A percentile compares a stretch with the other conserved stretches of the same genome.
phyloP scores from a whole-genome alignment of 805 yeast species.

The Cyberlindnera samutprakarnensis region DNA sequence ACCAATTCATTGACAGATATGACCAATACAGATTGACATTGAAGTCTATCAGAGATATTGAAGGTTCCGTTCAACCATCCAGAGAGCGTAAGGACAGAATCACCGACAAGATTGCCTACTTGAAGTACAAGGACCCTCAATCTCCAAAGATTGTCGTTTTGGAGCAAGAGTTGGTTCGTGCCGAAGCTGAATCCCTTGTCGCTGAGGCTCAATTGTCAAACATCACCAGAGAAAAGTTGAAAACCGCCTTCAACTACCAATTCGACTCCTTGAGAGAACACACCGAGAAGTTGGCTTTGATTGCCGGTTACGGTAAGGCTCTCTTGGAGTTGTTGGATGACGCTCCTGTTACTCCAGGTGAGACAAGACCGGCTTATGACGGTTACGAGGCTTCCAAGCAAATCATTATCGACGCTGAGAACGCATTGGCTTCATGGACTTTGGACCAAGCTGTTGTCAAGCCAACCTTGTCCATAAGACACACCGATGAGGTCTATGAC shows the following conservation, averaged over 20 bases:
- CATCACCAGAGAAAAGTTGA: slow-evolving; percentile 80
- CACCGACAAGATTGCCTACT: slow-evolving; percentile 76
- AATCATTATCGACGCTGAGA: slow-evolving; percentile 79
- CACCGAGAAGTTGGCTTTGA: slow-evolving; percentile 77
- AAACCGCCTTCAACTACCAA: slow-evolving; percentile 77
- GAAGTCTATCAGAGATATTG: slow-evolving; percentile 77
- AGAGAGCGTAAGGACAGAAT: slow-evolving; percentile 81
- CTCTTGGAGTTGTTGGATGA: slow-evolving; percentile 76
- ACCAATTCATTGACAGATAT: slow-evolving; percentile 77
- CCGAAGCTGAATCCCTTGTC: slow-evolving; percentile 85
- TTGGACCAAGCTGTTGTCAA: slow-evolving; percentile 74
- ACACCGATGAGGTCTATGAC: slow-evolving; percentile 45
- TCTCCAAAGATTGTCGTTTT: slow-evolving; percentile 70
- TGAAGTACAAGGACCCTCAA: slow-evolving; percentile 81
- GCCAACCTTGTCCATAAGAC: slow-evolving; percentile 67
- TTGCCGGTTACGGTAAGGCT: slow-evolving; percentile 89
- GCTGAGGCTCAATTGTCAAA: slow-evolving; percentile 89
- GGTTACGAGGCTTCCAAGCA: slow-evolving; percentile 87
- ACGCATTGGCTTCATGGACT: slow-evolving; percentile 79
- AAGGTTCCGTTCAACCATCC: slow-evolving; percentile 82
- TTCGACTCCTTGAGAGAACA: slow-evolving; percentile 81
- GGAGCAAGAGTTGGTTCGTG: slow-evolving; percentile 86
- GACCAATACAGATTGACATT: slow-evolving; percentile 82
- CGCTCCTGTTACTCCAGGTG: slow-evolving; percentile 86
- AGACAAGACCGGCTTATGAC: slow-evolving; percentile 82